Conservation (phyloP, 176 grass and related monocot genomes). For the Zoysia pacifica region DNA sequence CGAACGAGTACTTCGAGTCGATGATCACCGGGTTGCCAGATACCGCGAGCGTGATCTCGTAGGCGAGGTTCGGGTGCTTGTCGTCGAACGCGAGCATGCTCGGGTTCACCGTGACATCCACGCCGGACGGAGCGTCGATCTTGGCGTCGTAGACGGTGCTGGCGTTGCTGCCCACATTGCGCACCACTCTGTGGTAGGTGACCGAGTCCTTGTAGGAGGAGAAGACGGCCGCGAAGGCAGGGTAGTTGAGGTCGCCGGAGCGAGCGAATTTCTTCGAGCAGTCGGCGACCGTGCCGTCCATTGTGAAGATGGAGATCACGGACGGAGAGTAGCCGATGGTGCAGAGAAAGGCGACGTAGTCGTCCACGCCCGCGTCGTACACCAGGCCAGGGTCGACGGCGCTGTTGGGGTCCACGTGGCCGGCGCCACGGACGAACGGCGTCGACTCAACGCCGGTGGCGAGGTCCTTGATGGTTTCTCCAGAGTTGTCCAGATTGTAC, state of each 20-base stretch:
- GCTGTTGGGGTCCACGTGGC: slow-evolving; percentile 73
- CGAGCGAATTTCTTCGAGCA: slow-evolving; percentile 57
- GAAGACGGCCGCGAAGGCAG: slow-evolving; percentile 63
- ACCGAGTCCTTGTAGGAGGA: slow-evolving; percentile 61
- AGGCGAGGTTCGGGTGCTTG: slow-evolving; percentile 49
- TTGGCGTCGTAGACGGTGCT: slow-evolving; percentile 49
- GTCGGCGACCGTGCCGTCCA: slow-evolving; percentile 41
- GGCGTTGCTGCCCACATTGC: slow-evolving; percentile 63
- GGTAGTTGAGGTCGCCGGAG: slow-evolving; percentile 89
- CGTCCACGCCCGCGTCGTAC: slow-evolving; percentile 59
- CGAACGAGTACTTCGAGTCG: slow-evolving; percentile 51
- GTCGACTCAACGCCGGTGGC: slow-evolving; percentile 62
- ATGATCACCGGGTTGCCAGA: slow-evolving; percentile 60
- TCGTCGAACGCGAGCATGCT: slow-evolving; percentile 80
- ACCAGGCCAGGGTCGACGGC: slow-evolving; percentile 79
- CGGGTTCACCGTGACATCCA: slow-evolving; percentile 71
- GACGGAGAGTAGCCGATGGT: slow-evolving; percentile 55
- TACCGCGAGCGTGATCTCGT: slow-evolving; percentile 58
- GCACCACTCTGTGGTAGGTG: slow-evolving; percentile 66
- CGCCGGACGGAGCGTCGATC: slow-evolving; percentile 53
- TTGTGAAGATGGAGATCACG: slow-evolving; percentile 72
- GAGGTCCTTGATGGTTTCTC: slow-evolving; percentile 65
- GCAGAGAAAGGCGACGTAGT: slow-evolving; percentile 87
- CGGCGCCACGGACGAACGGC: slow-evolving; percentile 82
- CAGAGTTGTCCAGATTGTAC: slow-evolving; percentile 74